phyloP scores from a whole-genome alignment of 805 yeast genomes.

The Suhomyces prunicola region DNA sequence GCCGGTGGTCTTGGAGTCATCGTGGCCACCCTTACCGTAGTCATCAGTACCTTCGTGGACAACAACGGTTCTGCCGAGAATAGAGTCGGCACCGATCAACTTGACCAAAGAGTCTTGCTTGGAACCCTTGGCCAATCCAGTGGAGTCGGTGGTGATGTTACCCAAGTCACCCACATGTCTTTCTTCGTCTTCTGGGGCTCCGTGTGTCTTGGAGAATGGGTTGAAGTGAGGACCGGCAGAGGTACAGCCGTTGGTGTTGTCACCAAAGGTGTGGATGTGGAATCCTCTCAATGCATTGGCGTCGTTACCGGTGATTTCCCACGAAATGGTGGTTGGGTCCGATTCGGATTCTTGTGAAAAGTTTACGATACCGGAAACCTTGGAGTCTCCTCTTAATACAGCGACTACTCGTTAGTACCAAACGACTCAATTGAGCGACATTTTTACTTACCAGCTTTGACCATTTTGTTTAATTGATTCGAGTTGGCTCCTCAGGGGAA shows the following conservation, averaged over 20 bases:
- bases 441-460: slow-evolving; percentile 57
- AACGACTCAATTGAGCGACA: neutral
- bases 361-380: slow-evolving; percentile 80
- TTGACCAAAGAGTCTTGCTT: slow-evolving; percentile 74
- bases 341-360: slow-evolving; percentile 81
- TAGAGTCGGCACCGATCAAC: slow-evolving; percentile 81
- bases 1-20: slow-evolving; percentile 92
- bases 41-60: slow-evolving; percentile 92
- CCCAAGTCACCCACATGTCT: slow-evolving; percentile 98
- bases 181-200: slow-evolving; percentile 79
- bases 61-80: slow-evolving; percentile 93
- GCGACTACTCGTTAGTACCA: slow-evolving; percentile 57
- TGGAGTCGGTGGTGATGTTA: slow-evolving; percentile 81
- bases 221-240: slow-evolving; percentile 97
- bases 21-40: slow-evolving; percentile 89
- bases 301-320: slow-evolving; percentile 87
- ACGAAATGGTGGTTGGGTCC: slow-evolving; percentile 81
- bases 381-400: slow-evolving; percentile 92
- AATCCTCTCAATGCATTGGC: slow-evolving; percentile 90
- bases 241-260: slow-evolving; percentile 98
- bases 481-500: neutral
- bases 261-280: slow-evolving; percentile 98
- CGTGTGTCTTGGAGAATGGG: slow-evolving; percentile 86
- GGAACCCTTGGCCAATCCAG: slow-evolving; percentile 90
- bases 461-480: slow-evolving; percentile 38